Percentiles rank a stretch among this genome's conserved stretches.
Evolutionary conservation across 305 asterid genomes (phyloP).

Genomic region (Plantago coronopus): DNA sequence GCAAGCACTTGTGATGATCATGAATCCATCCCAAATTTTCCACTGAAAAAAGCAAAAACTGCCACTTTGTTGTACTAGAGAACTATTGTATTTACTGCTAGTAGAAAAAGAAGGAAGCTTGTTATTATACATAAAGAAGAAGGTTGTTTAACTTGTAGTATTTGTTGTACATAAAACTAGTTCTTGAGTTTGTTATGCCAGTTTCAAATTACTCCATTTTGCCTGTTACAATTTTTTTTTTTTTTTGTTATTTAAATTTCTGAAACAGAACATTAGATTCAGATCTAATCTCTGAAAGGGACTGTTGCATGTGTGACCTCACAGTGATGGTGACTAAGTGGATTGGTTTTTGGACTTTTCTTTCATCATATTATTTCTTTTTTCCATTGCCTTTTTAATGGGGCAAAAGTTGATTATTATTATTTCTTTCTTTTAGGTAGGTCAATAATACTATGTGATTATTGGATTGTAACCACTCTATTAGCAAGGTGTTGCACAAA

Average conservation of each 20-base stretch:
- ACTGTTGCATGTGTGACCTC: slow-evolving; percentile 44
- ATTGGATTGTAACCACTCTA: neutral
- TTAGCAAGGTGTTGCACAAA: neutral
- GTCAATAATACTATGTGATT: neutral
- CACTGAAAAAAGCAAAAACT: neutral
- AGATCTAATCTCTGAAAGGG: slow-evolving; percentile 29
- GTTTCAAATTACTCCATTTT: slow-evolving; percentile 17
- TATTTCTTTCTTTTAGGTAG: neutral
- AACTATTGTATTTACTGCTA: slow-evolving; percentile 45
- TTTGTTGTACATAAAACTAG: slow-evolving; percentile 61
- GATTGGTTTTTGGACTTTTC: slow-evolving; percentile 40
- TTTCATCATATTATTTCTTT: neutral
- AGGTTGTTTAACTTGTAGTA: slow-evolving; percentile 50
- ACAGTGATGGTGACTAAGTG: slow-evolving; percentile 59
- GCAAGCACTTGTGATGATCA: slow-evolving; percentile 69
- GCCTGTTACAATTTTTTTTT: slow-evolving; percentile 1
- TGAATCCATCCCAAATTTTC: neutral
- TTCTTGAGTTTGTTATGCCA: slow-evolving; percentile 39
- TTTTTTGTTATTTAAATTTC: slow-evolving; percentile 5
- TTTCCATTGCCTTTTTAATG: neutral
- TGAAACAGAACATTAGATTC: slow-evolving; percentile 34
- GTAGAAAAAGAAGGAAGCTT: slow-evolving; percentile 35
- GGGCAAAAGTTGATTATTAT: neutral
- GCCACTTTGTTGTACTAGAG: slow-evolving; percentile 25
- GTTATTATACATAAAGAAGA: slow-evolving; percentile 33